A percentile compares a stretch with the other conserved stretches of the same genome.
phyloP scores from a whole-genome alignment of 257 asterid species.

The Apocynum venetum region DNA sequence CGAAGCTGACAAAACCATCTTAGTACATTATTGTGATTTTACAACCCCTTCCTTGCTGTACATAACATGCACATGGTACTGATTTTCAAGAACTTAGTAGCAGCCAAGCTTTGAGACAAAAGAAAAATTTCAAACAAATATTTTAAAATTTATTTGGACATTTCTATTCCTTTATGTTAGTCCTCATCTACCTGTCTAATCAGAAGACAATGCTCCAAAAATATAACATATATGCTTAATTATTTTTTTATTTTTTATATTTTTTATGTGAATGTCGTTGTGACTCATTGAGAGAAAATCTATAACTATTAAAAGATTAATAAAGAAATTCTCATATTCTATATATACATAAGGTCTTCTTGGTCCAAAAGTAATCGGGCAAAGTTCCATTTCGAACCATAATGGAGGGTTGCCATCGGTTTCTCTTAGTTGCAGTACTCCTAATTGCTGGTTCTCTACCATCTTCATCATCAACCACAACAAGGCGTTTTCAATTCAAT shows the following conservation, averaged over 20 bases:
- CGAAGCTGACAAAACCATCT: constrained; percentile 3
- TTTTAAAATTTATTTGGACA: too few species aligned
- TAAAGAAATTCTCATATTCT: background rate
- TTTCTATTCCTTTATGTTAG: too few species aligned
- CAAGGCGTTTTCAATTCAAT: constrained; percentile 47
- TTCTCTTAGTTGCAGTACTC: constrained; percentile 20
- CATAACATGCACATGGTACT: background rate
- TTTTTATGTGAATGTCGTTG: too few species aligned
- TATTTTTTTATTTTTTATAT: too few species aligned
- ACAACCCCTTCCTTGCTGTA: too few species aligned
- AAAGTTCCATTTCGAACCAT: background rate
- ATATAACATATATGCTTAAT: too few species aligned
- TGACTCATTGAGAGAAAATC: too few species aligned
- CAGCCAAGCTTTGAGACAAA: constrained; percentile 6
- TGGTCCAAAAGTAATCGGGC: background rate
- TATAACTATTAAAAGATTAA: too few species aligned
- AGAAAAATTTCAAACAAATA: constrained; percentile 1
- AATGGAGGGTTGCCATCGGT: constrained; percentile 38
- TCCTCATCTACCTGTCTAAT: too few species aligned
- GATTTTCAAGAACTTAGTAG: background rate
- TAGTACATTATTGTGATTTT: too few species aligned
- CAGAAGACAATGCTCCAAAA: too few species aligned
- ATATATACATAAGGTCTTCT: background rate
- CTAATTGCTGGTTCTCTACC: constrained; percentile 15
- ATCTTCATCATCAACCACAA: constrained; percentile 37